phyloP scores from a whole-genome alignment of 768 basidiomycete species.

The Candolleomyces aberdarensis region DNA sequence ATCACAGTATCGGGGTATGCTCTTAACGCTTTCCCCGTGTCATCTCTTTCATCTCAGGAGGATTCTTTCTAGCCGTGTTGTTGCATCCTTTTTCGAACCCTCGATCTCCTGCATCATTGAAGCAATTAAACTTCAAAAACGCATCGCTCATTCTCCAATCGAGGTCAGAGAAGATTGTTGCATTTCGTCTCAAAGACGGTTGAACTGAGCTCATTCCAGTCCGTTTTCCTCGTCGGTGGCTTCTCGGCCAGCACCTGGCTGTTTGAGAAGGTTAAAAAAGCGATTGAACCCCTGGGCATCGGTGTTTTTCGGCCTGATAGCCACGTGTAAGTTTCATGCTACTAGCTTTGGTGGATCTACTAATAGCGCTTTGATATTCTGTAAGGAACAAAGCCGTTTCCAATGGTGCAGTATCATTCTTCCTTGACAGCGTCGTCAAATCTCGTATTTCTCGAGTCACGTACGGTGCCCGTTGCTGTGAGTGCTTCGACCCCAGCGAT shows the following conservation, averaged over 20 bases:
- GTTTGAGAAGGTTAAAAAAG: constrained; percentile 36
- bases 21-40: too few relatives aligned
- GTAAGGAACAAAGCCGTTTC: constrained; percentile 19
- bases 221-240: constrained; percentile 52
- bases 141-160: constrained; percentile 8
- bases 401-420: constrained; percentile 25
- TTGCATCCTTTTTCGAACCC: constrained; percentile 26
- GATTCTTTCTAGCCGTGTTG: constrained; percentile 12
- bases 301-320: constrained; percentile 49
- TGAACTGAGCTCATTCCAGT: constrained; percentile 16
- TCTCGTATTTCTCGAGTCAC: constrained; percentile 36
- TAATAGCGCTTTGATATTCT: too few relatives aligned
- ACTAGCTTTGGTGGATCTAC: background rate
- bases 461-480: constrained; percentile 34
- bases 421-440: constrained; percentile 39
- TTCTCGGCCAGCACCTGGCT: constrained; percentile 59
- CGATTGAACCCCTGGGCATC: constrained; percentile 34
- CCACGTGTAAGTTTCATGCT: constrained; percentile 41
- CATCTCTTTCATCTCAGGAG: too few relatives aligned
- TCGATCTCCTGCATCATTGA: constrained; percentile 22
- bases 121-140: constrained; percentile 15
- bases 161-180: background rate
- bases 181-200: too few relatives aligned
- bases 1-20: constrained; percentile 35
- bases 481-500: constrained; percentile 15